These are phyloP conservation scores for Colletotrichum musae DNA, from an alignment of 2,329 filamentous ascomycete genomes.

Conservation along the genomic window DNA sequence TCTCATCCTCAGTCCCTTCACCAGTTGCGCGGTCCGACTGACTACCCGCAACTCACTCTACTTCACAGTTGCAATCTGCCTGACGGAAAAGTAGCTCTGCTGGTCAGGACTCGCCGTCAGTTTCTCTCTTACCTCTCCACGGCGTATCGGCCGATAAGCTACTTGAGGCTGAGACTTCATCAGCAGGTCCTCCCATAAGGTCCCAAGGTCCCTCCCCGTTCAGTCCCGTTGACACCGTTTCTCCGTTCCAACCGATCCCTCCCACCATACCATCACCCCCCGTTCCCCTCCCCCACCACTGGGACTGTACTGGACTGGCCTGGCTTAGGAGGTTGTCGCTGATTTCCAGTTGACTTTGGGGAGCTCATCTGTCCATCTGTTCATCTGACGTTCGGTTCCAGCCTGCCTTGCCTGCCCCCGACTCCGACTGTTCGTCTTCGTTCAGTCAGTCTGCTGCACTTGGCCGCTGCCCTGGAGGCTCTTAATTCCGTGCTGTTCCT, in stretches of 20 bases:
- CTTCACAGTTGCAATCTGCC: slow-evolving; percentile 7
- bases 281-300: slow-evolving; percentile 7
- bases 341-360: slow-evolving; percentile 33
- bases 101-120: slow-evolving; percentile 26
- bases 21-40: slow-evolving; percentile 23
- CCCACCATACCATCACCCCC: slow-evolving; percentile 14
- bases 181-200: slow-evolving; percentile 53
- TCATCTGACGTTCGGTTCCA: slow-evolving; percentile 40
- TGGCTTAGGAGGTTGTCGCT: slow-evolving; percentile 17
- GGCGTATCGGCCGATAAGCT: slow-evolving; percentile 25
- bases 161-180: slow-evolving; percentile 58
- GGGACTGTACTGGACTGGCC: background rate
- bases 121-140: slow-evolving; percentile 8
- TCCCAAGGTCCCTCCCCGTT: slow-evolving; percentile 40
- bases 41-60: slow-evolving; percentile 19
- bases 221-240: slow-evolving; percentile 13
- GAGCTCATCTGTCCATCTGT: slow-evolving; percentile 46
- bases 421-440: background rate
- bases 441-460: background rate
- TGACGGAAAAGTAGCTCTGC: slow-evolving; percentile 20
- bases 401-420: slow-evolving; percentile 28
- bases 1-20: slow-evolving; percentile 4
- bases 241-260: slow-evolving; percentile 10
- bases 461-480: slow-evolving; percentile 35
- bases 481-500: slow-evolving; percentile 45